Percentiles rank a stretch among this genome's conserved stretches.
phyloP scores from a whole-genome alignment of 257 asterid species.

The Solanum habrochaites region DNA sequence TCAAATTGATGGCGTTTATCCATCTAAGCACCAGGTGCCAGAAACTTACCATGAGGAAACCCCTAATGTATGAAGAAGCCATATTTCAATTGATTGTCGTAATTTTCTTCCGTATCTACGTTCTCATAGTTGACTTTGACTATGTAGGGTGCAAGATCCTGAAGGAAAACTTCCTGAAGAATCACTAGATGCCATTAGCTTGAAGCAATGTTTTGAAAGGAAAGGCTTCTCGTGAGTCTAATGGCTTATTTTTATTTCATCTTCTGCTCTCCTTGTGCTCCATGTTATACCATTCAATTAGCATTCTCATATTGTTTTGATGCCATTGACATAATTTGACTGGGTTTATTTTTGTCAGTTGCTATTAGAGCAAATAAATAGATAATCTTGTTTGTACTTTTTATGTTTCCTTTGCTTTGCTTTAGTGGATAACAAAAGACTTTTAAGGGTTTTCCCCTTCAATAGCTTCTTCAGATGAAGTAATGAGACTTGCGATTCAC shows the following conservation, averaged over 20 bases:
- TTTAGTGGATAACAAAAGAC: background rate
- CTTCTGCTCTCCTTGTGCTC: background rate
- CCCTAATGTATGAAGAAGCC: background rate
- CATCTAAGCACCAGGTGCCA: background rate
- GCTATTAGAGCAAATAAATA: background rate
- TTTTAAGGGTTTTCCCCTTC: background rate
- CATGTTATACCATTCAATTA: background rate
- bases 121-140: background rate
- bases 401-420: background rate
- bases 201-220: conserved; percentile 51
- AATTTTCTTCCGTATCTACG: background rate
- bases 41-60: background rate
- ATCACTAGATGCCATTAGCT: conserved; percentile 48
- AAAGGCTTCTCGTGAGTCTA: conserved; percentile 89
- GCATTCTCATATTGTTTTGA: background rate
- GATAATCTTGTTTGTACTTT: background rate
- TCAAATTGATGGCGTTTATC: background rate
- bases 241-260: background rate
- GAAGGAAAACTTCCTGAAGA: conserved; percentile 88
- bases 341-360: background rate
- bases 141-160: conserved; percentile 69
- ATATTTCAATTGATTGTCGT: background rate
- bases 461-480: background rate
- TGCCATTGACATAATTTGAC: background rate
- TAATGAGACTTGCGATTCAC: background rate